A percentile compares a stretch with the other conserved stretches of the same genome.
Evolutionary conservation across 768 basidiomycete species (phyloP).

Genomic region (Russula foetens): DNA sequence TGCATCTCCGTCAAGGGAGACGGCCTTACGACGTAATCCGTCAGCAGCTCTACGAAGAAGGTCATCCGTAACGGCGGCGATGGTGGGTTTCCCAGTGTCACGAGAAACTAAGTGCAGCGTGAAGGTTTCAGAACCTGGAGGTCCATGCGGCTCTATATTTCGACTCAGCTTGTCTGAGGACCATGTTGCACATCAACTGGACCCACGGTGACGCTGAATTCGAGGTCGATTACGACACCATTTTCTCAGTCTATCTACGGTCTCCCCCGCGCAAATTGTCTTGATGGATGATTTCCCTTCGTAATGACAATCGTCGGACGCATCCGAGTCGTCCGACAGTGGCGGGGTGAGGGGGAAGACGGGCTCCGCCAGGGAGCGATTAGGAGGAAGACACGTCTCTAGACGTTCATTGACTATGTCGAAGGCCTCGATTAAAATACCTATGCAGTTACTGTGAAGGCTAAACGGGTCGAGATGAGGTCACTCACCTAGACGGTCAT

Average conservation of each 20-base stretch:
- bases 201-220: conserved; percentile 18
- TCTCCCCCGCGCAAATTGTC: conserved; percentile 1
- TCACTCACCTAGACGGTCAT: conserved; percentile 59
- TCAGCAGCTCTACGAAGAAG: conserved; percentile 5
- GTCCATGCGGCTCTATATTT: not conserved
- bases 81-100: conserved; percentile 19
- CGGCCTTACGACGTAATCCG: not conserved
- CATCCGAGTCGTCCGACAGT: conserved; percentile 60
- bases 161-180: not conserved
- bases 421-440: conserved; percentile 7
- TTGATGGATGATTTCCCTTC: conserved; percentile 1
- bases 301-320: not conserved
- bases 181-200: not conserved
- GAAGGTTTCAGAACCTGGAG: not conserved
- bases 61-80: conserved; percentile 13
- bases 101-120: conserved; percentile 16
- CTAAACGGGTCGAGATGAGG: not conserved
- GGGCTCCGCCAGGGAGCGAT: conserved; percentile 41
- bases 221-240: not conserved
- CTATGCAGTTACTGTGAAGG: conserved; percentile 29
- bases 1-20: not conserved
- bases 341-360: conserved; percentile 77
- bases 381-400: conserved; percentile 19
- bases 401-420: conserved; percentile 26
- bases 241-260: not conserved